Evolutionary conservation across 805 yeast genomes (phyloP), one percentile per base, ranked within the genome.

Genomic region (Peterozyma xylosa): DNA sequence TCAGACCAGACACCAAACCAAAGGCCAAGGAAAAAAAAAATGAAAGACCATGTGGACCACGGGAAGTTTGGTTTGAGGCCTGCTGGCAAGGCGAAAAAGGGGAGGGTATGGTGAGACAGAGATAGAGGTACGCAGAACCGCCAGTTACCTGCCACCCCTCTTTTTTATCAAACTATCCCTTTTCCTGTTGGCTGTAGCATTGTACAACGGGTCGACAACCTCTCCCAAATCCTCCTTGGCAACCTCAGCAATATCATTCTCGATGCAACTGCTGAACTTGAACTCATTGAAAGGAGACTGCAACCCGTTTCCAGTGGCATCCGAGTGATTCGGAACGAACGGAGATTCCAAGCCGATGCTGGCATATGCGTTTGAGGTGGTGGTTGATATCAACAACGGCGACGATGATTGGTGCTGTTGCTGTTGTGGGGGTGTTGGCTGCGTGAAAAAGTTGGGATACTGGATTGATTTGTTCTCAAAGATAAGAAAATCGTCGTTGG

Each of bases 111-210:
- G 27, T 21, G 27, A 7, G 7, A 21, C 4, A 21, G 27, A 21
- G 7, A 7, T 5, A 7, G 27, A 21, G 27, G 27, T n/a, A n/a
- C n/a, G n/a, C n/a, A n/a, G n/a, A n/a, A n/a, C n/a, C n/a, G n/a
- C n/a, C n/a, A n/a, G n/a, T 21, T 32, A 45, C 30, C 40, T 37
- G 17, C 47, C 47, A 27, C 47, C 43, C 53, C 79, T 68, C 54
- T 74, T 74, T 52, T 73, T 54, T 45, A 74, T 70, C 48, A 75
- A 54, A 49, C 75, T 67, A 48, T 74, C 79, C 50, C 80, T 67
- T 54, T 75, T 75, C 47, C 80, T 62, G 48, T 70, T 70, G 27
- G 73, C 67, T 1, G 78, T 74, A 29, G 66, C 71, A 48, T 74
- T 73, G 51, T 53, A 63, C 32, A 60, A 48, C 2, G 65, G 63